Evolutionary conservation across 768 basidiomycete species (phyloP).

Genomic region (Pleurotus giganteus): DNA sequence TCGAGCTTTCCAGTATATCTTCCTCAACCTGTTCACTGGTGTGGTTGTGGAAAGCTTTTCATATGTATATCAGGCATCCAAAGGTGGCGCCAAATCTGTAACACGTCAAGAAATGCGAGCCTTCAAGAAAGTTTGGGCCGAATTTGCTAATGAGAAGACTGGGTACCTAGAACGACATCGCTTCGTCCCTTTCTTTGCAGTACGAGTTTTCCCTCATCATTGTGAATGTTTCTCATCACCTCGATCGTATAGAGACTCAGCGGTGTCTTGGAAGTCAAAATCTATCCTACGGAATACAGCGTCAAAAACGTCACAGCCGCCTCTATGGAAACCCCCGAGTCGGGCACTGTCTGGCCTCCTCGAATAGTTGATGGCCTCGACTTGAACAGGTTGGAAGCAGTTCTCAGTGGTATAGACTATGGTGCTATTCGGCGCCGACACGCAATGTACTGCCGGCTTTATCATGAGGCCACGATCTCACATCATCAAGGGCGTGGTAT

Average conservation of each 20-base stretch:
- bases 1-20: conserved; percentile 82
- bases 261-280: conserved; percentile 85
- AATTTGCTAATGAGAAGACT: conserved; percentile 75
- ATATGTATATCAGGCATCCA: conserved; percentile 88
- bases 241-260: conserved; percentile 64
- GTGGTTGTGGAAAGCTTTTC: conserved; percentile 95
- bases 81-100: conserved; percentile 76
- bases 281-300: conserved; percentile 73
- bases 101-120: conserved; percentile 91
- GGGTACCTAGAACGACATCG: conserved; percentile 71
- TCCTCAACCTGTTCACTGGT: conserved; percentile 96
- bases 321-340: conserved; percentile 37
- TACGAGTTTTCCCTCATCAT: conserved; percentile 36
- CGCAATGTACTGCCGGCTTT: conserved; percentile 70
- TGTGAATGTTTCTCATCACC: conserved; percentile 10
- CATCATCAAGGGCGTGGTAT: conserved; percentile 76
- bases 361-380: conserved; percentile 55
- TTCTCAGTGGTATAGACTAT: conserved; percentile 67
- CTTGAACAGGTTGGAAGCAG: conserved; percentile 53
- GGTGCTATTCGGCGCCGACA: conserved; percentile 61
- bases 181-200: conserved; percentile 80
- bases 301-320: conserved; percentile 56
- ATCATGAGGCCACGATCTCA: conserved; percentile 81
- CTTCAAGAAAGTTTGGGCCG: conserved; percentile 94
- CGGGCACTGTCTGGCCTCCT: conserved; percentile 29